phyloP scores from a whole-genome alignment of 1,139 yeast genomes.

The Blastobotrys elegans region DNA sequence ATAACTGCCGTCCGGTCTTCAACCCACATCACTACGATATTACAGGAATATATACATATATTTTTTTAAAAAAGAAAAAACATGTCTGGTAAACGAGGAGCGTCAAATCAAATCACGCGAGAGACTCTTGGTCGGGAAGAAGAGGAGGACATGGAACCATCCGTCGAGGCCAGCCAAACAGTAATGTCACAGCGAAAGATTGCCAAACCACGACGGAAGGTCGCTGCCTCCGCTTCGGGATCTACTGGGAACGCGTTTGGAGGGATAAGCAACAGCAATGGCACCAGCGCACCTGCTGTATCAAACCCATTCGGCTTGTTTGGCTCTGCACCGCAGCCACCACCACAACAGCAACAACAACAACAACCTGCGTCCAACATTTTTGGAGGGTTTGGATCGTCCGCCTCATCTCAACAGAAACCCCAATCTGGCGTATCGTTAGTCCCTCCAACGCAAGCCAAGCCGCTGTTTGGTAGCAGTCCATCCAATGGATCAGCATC shows the following conservation, averaged over 20 bases:
- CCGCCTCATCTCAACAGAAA: neutral
- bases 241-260: slow-evolving; percentile 10
- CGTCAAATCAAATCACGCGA: slow-evolving; percentile 13
- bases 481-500: slow-evolving; percentile 5
- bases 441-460: slow-evolving; percentile 8
- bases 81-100: slow-evolving; percentile 16
- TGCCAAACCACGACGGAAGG: slow-evolving; percentile 46
- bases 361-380: slow-evolving; percentile 11
- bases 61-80: neutral
- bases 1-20: neutral
- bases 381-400: slow-evolving; percentile 8
- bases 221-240: neutral
- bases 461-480: neutral
- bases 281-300: neutral
- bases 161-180: slow-evolving; percentile 49
- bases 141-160: slow-evolving; percentile 35
- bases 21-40: too few species aligned
- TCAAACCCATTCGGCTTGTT: slow-evolving; percentile 11
- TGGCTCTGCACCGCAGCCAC: slow-evolving; percentile 7
- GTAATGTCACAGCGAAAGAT: slow-evolving; percentile 66
- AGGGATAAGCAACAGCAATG: neutral
- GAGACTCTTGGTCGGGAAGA: slow-evolving; percentile 24
- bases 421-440: slow-evolving; percentile 2
- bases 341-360: slow-evolving; percentile 10
- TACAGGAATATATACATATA: too few species aligned